These are phyloP conservation scores for Mesotaenium endlicherianum DNA, from an alignment of 139 green algal genomes.

Conservation along the genomic window DNA sequence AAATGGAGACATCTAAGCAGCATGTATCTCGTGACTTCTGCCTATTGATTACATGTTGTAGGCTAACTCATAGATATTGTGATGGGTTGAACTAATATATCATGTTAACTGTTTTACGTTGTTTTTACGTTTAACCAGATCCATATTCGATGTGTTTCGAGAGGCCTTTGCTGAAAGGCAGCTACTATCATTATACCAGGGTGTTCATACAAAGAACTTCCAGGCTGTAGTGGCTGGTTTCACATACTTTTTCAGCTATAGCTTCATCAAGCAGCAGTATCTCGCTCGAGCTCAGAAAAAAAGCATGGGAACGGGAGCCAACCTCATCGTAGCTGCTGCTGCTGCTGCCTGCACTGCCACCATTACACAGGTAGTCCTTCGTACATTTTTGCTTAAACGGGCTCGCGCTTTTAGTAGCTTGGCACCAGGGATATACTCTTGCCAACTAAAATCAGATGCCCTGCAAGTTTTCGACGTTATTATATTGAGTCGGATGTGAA, in stretches of 20 bases:
- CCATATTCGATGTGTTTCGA: conserved; percentile 35
- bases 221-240: conserved; percentile 51
- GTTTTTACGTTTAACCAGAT: not conserved
- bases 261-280: conserved; percentile 46
- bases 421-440: too few relatives aligned
- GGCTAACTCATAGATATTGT: not conserved
- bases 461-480: too few relatives aligned
- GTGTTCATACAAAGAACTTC: conserved; percentile 48
- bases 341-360: conserved; percentile 48
- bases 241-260: conserved; percentile 58
- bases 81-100: not conserved
- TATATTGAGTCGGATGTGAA: too few relatives aligned
- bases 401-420: not conserved
- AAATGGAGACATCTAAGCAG: too few relatives aligned
- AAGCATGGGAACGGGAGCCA: conserved; percentile 41
- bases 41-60: not conserved
- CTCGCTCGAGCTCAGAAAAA: not conserved
- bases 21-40: not conserved
- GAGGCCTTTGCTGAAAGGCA: conserved; percentile 23
- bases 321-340: conserved; percentile 44
- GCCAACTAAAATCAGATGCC: too few relatives aligned
- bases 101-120: conserved; percentile 4
- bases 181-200: conserved; percentile 37
- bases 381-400: not conserved
- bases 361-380: conserved; percentile 48